These are phyloP conservation scores for Fusarium hostae DNA, from an alignment of 2,329 filamentous ascomycete species.

Conservation along the genomic window DNA sequence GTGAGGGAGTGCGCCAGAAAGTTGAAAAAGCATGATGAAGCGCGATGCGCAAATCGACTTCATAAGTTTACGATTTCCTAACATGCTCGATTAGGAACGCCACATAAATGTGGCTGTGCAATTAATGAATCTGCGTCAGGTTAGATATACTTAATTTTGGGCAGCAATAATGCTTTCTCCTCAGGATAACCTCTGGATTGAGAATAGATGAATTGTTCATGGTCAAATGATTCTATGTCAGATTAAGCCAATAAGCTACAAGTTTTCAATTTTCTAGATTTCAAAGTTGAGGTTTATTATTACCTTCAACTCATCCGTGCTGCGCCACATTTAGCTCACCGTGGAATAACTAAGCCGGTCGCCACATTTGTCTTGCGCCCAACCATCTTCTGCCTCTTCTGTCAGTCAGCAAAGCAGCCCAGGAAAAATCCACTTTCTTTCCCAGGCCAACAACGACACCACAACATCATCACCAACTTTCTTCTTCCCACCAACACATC, in stretches of 20 bases:
- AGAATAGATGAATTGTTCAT: neutral
- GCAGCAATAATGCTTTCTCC: neutral
- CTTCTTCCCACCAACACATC: constrained; percentile 12
- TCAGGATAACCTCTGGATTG: neutral
- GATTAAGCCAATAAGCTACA: neutral
- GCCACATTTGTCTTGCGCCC: constrained; percentile 16
- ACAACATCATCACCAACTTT: constrained; percentile 39
- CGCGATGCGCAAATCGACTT: constrained; percentile 1
- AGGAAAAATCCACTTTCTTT: constrained; percentile 44
- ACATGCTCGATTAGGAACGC: neutral
- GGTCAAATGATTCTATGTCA: neutral
- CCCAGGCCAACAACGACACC: constrained; percentile 41
- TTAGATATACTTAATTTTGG: neutral
- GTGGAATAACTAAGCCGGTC: constrained; percentile 11
- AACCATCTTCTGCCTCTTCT: constrained; percentile 16
- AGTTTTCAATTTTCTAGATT: neutral
- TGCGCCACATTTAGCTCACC: constrained; percentile 32
- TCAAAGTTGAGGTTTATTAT: neutral
- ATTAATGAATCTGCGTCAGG: neutral
- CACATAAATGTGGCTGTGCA: constrained; percentile 22
- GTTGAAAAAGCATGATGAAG: neutral
- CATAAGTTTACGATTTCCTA: neutral
- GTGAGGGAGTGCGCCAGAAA: neutral
- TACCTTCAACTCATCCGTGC: constrained; percentile 1
- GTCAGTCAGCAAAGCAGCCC: constrained; percentile 31